Base-by-base conservation (phyloP, 345 rosid species). In the Abelmoschus esculentus region DNA sequence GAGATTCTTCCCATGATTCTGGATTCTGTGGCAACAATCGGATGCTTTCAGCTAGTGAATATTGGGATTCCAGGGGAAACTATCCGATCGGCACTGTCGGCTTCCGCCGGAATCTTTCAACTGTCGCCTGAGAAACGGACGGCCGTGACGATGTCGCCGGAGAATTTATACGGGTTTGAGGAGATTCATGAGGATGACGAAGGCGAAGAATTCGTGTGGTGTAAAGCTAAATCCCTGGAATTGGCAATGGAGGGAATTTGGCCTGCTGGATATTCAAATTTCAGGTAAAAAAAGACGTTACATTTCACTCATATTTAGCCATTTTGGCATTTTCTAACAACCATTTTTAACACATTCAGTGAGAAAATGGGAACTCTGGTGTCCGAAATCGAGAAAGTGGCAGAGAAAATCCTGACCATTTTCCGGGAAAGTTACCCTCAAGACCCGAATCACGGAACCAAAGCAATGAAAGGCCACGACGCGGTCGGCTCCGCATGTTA, bases 21-120 rank as follows among this genome's bases (percentile, higher is more conserved):
- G 72, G 90, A 91, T 70, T 86, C 97, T 19, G 54, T 86, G 2
- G 56, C 81, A 44, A 81, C 76, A 63, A 71, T 86, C n/a, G 97
- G 97, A 55, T 90, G 97, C 77, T 93, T 91, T 61, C 96, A 93
- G 74, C 75, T 93, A 29, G 87, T 86, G 40, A 88, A 89, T 69
- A 76, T 80, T 69, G 96, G 90, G 50, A 79, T 89, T 75, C 78
- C 89, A 7, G 5, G 66, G 2, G 87, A 85, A n/a, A 58, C 70
- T 5, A 71, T 73, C n/a, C 65, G 73, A 31, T 59, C 76, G 67
- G 84, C 80, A n/a, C 18, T 82, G 82, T 72, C 70, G 59, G 71
- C 69, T 1, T 83, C 91, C 14, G 79, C 79, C 14, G 82, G 83
- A 36, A 71, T 89, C 3, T 87, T 86, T 42, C 56, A 57, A 19